Conservation (phyloP, 75 land plant genomes). For the Selaginella moellendorffii region DNA sequence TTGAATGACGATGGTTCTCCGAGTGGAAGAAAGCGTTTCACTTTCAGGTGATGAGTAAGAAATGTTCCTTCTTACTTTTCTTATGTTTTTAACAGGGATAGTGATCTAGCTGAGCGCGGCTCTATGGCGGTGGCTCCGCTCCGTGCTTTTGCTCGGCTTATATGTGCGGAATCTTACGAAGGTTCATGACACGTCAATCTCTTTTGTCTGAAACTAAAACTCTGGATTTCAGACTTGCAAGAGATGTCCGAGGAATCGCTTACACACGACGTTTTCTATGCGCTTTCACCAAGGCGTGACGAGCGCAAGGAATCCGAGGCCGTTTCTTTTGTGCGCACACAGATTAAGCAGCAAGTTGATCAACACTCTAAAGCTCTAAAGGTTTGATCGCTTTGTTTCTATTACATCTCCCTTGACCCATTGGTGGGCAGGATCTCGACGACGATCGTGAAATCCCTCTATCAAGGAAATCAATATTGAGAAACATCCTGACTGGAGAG, state of each 20-base stretch:
- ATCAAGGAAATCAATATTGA: no score
- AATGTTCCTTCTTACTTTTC: no score
- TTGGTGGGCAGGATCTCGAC: no score
- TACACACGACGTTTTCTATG: background rate
- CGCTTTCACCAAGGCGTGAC: background rate
- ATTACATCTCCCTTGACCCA: conserved; percentile 18
- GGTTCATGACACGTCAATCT: background rate
- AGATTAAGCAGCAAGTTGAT: background rate
- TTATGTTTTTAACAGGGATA: background rate
- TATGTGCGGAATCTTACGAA: background rate
- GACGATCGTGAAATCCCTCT: no score
- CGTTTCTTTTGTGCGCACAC: background rate
- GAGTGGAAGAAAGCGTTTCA: background rate
- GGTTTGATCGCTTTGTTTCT: no score
- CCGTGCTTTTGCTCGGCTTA: background rate
- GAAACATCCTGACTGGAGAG: no score
- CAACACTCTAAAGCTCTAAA: background rate
- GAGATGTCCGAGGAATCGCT: background rate
- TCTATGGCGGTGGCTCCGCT: no score
- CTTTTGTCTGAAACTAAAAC: background rate
- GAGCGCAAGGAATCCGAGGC: background rate
- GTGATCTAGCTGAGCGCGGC: no score
- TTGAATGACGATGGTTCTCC: background rate
- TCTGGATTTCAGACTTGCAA: background rate
- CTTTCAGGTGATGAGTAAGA: background rate